Evolutionary conservation across 768 basidiomycete species (phyloP).

Genomic region (Terana coerulea): DNA sequence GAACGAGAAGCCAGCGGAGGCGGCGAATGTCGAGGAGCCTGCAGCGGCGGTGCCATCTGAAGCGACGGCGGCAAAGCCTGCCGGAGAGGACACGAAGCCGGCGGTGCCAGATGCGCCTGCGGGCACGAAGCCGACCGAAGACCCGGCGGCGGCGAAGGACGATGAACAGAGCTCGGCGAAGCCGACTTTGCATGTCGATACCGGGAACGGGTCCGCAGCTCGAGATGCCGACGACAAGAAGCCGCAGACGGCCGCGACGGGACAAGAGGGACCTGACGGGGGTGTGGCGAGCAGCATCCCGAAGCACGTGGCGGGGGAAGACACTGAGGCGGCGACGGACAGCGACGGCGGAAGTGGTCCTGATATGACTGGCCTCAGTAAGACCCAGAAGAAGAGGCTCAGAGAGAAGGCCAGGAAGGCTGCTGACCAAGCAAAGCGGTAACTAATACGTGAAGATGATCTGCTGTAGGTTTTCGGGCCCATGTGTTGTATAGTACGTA

Average conservation of each 20-base stretch:
- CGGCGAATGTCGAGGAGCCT: background rate
- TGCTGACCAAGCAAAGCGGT: background rate
- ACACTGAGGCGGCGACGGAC: background rate
- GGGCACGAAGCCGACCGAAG: too few relatives aligned
- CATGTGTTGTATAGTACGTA: too few relatives aligned
- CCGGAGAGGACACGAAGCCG: background rate
- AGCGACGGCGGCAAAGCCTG: background rate
- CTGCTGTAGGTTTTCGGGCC: too few relatives aligned
- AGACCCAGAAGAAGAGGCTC: constrained; percentile 1
- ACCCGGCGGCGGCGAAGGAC: background rate
- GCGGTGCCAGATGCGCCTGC: too few relatives aligned
- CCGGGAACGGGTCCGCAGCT: background rate
- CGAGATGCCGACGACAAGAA: background rate
- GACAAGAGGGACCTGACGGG: background rate
- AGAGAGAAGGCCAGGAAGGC: background rate
- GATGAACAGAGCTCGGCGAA: background rate
- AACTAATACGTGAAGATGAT: background rate
- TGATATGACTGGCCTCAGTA: background rate
- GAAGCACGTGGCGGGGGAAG: constrained; percentile 5
- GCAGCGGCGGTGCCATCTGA: background rate
- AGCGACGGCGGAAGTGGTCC: constrained; percentile 1
- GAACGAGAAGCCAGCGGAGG: background rate
- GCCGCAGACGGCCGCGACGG: background rate
- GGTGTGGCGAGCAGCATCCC: constrained; percentile 1
- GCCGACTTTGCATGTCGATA: background rate